Evolutionary conservation across 768 basidiomycete genomes (phyloP), one percentile per base, ranked within the genome.

Genomic region (Phlegmacium glaucopus): DNA sequence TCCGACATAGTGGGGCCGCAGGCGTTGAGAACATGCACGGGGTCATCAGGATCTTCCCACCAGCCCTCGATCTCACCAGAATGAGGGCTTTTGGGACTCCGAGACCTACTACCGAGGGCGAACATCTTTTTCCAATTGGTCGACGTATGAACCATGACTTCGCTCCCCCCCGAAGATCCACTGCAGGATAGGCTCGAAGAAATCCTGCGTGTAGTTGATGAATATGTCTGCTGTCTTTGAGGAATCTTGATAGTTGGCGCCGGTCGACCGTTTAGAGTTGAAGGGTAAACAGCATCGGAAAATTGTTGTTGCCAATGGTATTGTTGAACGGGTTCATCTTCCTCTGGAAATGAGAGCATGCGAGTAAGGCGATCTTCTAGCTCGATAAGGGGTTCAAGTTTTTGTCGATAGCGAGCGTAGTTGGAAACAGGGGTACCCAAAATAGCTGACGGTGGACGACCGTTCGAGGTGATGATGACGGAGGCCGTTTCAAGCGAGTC

Each of bases 21-120:
- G 12, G 76, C 74, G 57, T 84, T 74, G 18, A 91, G 68, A 43
- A 78, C 63, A 62, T 91, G 89, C 40, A 87, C 85, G 32, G 87
- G 88, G 63, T 90, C 87, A 6, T 82, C 77, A 22, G 86, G 88
- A 68, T 92, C 87, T 65, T 87, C 87, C 87, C 87, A 88, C 87
- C 87, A 90, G 27, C 85, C 85, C 58, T 78, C 78, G 42, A 88
- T 78, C 66, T 87, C 83, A 44, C 83, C 80, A 25, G 85, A 78
- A 62, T 84, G 79, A 22, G 78, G 76, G 52, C 77, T 82, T 71
- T 85, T 86, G 6, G 83, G 83, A 58, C 80, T 83, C 66, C 80
- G 83, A 36, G 80, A 77, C 58, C 62, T 76, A 46, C 71, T 75
- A 11, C 79, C 77, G 17, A 87, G 71, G 36, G 77, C 68, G 56